Evolutionary conservation across 2,329 filamentous ascomycete genomes (phyloP), one percentile per base, ranked within the genome.

Genomic region (Talaromyces amestolkiae): DNA sequence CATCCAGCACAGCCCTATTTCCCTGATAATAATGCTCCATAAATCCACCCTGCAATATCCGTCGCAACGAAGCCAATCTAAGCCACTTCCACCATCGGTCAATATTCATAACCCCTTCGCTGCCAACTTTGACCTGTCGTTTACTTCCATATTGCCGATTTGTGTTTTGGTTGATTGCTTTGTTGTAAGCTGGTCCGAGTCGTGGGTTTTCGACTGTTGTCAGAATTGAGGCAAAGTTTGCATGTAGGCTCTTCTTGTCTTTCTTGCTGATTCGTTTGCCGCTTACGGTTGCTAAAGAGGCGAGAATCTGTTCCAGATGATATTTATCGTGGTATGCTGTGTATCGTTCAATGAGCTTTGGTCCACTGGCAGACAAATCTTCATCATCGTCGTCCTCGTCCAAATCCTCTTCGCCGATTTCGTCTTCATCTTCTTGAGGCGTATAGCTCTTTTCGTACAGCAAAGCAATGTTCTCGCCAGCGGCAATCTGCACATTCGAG

Each of bases 391-490:
- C 54, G n/a, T 64, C 45, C n/a, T 64, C 65, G 11, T 66, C 77
- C n/a, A 74, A 74, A 1, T 75, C 73, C 6, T 76, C 78, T 31
- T 80, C 78, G 6, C 81, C 79, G 1, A 82, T 80, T 47, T 86
- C 83, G 15, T 89, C 85, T 66, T 85, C 85, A 13, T 86, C 84
- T 70, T 87, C 85, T 58, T 81, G 79, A 41, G 83, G 82, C 0
- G 84, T 86, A 74, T 85, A 87, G 66, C 84, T 86, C 68, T 90
- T 90, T 76, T 97, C 93, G 72, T 91, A 94, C 11, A 96, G 82
- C 10, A 96, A 82, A 0, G 92, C 92, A 66, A 96, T 93, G 75
- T 91, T 91, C 72, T 90, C 86, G 3, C 90, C 92, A 0, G 92
- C 90, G 3, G 89, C 87, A 54, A 92, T 87, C 72, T 95, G 91